Evolutionary conservation across 176 grass and related monocot species (phyloP), one percentile per base, ranked within the genome.

Genomic region (Aegilops bicornis): DNA sequence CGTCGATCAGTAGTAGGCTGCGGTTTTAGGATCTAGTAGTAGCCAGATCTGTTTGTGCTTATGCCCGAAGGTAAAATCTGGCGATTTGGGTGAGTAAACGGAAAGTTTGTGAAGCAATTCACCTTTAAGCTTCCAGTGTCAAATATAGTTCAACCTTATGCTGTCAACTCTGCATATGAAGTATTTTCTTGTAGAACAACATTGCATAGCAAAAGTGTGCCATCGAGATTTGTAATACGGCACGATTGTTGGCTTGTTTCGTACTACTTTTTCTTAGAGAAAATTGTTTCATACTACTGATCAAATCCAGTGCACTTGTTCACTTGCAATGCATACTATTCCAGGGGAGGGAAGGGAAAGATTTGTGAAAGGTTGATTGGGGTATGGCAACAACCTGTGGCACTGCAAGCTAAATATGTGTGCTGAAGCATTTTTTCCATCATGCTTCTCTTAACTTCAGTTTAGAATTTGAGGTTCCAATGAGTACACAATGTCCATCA

Each of bases 21-120:
- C 37, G 48, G 24, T 77, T 79, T 79, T 69, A 75, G 27, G 60
- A 84, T 87, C 17, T 67, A 17, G 29, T 64, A 3, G 45, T 48
- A 48, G 29, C 14, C 64, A 82, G 82, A 91, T 85, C 86, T 78
- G 10, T 42, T 43, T 30, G 52, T 39, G 64, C 10, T 12, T 47
- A 66, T 83, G 20, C 31, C 8, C 24, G 40, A 16, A 27, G 15
- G 6, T 73, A 33, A 42, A 40, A 16, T 61, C 32, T 45, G 15
- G 47, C 23, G 24, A 35, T 58, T 42, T 19, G 14, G 33, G 31
- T 76, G 11, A 63, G 62, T 16, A 10, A 5, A 54, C 13, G n/a
- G 43, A 80, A 19, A 14, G 27, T 20, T 64, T 63, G 0, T 3
- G 45, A 78, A 59, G 31, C 16, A 32, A 27, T 40, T 73, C 29